These are phyloP conservation scores for Macrophomina tecta DNA, from an alignment of 2,329 filamentous ascomycete genomes.

Conservation along the genomic window DNA sequence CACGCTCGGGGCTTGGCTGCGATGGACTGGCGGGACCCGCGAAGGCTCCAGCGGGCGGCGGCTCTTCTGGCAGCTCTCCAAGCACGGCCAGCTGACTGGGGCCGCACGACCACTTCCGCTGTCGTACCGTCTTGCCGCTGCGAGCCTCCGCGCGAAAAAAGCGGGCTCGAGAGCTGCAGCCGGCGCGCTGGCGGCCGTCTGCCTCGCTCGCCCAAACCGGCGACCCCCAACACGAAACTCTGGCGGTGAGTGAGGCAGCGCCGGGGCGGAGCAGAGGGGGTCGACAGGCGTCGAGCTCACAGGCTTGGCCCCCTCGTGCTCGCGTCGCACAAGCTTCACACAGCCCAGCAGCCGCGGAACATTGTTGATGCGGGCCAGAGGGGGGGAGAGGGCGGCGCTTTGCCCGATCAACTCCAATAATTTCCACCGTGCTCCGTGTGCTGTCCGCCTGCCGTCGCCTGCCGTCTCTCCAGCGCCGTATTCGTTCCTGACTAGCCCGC, in stretches of 20 bases:
- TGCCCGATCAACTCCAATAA: slow-evolving; percentile 15
- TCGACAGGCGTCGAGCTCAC: neutral
- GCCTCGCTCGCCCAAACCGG: neutral
- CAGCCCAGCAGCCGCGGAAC: neutral
- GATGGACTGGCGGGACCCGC: neutral
- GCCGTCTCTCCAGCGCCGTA: slow-evolving; percentile 6
- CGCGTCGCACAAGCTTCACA: slow-evolving; percentile 3
- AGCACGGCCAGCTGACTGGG: slow-evolving; percentile 14
- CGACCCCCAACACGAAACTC: slow-evolving; percentile 2
- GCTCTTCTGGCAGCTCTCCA: slow-evolving; percentile 3
- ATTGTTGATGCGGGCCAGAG: slow-evolving; percentile 11
- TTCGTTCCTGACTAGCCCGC: slow-evolving; percentile 4
- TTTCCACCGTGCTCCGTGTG: slow-evolving; percentile 11
- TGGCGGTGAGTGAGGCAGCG: slow-evolving; percentile 23
- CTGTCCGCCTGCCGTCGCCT: slow-evolving; percentile 1
- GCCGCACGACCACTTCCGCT: slow-evolving; percentile 5
- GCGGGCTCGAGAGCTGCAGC: slow-evolving; percentile 12
- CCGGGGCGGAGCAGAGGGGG: slow-evolving; percentile 9
- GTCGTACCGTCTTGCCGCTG: neutral
- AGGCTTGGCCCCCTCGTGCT: neutral
- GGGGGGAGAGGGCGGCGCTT: neutral
- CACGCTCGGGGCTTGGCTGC: slow-evolving; percentile 13
- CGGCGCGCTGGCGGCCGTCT: neutral
- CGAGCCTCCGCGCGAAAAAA: neutral
- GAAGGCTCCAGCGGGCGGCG: slow-evolving; percentile 2